Evolutionary conservation across 2,329 filamentous ascomycete genomes (phyloP), one percentile per base, ranked within the genome.

Genomic region (Balansia obtecta): DNA sequence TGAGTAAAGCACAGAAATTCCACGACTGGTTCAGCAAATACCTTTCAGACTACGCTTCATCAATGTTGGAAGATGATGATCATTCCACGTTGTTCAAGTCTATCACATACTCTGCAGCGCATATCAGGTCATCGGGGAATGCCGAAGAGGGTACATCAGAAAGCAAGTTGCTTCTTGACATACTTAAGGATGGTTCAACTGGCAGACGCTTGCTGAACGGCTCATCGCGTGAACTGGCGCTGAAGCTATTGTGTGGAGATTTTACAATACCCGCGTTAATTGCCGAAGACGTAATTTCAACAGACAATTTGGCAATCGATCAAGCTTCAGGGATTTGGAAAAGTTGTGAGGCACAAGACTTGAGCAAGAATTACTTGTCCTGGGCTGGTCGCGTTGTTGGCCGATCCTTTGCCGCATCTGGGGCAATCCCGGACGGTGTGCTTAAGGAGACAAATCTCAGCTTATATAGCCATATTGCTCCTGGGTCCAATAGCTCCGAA

Each of bases 321-420:
- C 80, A 83, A 60, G 79, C 82, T 2, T 71, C 81, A 12, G 77
- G 82, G 16, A 74, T 96, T 0, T 93, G 85, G 83, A 82, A 83
- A 61, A 89, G 86, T 41, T 86, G 88, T 57, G 74, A 78, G 52
- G 73, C 77, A n/a, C 71, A 76, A 38, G 69, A 76, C 1, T 71
- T 84, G 15, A 85, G 82, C 50, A 70, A 77, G 27, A 76, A 80
- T 15, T 96, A 93, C 62, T 70, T 88, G 1, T 71, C 86, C 1
- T 98, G 94, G 94, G 86, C 87, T 43, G 90, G 87, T 3, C 79
- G 84, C 54, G 85, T 90, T 2, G 73, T 97, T 43, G 93, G 94
- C 8, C 80, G 88, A 61, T 83, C 88, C 0, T 97, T 90, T 66
- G 82, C 85, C 39, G 78, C 86, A 15, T 86, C 82, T 30, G 89